Conservation (phyloP, 257 asterid genomes). For the Datura wrightii region DNA sequence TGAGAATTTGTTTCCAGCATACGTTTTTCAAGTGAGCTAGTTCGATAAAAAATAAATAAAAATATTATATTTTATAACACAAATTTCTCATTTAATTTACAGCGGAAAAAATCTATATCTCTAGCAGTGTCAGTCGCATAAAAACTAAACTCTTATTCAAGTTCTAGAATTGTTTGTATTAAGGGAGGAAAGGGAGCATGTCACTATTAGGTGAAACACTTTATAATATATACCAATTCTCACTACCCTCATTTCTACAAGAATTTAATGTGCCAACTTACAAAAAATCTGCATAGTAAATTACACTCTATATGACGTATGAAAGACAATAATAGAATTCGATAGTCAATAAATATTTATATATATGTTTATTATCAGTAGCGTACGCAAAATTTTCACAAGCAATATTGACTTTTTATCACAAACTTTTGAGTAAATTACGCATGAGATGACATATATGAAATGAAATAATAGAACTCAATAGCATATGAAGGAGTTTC, state of each 20-base stretch:
- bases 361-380: neutral
- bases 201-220: conserved; percentile 7
- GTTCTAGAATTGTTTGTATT: neutral
- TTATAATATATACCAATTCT: neutral
- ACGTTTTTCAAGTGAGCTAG: no score
- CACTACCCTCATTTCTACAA: neutral
- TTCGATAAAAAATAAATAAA: no score
- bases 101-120: no score
- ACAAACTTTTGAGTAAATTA: neutral
- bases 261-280: neutral
- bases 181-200: neutral
- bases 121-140: no score
- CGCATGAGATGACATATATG: neutral
- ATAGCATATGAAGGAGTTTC: neutral
- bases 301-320: neutral
- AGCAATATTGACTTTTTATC: neutral
- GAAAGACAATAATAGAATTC: neutral
- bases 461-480: neutral
- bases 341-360: neutral
- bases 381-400: neutral
- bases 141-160: neutral
- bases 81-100: no score
- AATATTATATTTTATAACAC: no score
- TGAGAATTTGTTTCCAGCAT: no score
- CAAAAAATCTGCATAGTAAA: neutral